Conservation (phyloP, 192 early-diverging fungal species). For the Allomyces macrogynus region DNA sequence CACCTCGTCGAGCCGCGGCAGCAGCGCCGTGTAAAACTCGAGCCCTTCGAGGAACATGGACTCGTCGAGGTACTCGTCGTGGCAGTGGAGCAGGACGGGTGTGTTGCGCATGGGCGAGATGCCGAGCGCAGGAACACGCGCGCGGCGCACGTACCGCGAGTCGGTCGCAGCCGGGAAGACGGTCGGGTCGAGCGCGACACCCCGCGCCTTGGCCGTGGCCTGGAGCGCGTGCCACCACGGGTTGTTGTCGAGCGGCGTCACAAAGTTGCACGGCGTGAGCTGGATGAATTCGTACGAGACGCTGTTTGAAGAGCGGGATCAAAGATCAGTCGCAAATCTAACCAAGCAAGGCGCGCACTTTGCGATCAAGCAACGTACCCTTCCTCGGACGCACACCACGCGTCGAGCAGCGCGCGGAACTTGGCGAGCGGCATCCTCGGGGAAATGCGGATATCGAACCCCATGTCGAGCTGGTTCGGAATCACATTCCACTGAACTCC, state of each 20-base stretch:
- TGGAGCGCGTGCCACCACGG: conserved; percentile 46
- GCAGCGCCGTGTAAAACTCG: conserved; percentile 45
- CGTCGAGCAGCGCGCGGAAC: conserved; percentile 30
- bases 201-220: conserved; percentile 26
- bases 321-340: not conserved
- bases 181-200: conserved; percentile 36
- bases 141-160: conserved; percentile 49
- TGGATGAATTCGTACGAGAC: conserved; percentile 40
- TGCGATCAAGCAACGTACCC: conserved; percentile 10
- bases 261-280: conserved; percentile 32
- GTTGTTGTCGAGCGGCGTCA: conserved; percentile 32
- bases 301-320: conserved; percentile 10
- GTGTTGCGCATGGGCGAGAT: conserved; percentile 62
- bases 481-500: conserved; percentile 22
- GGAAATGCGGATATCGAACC: conserved; percentile 56
- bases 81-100: conserved; percentile 63
- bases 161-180: conserved; percentile 77
- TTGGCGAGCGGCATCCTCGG: conserved; percentile 39
- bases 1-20: conserved; percentile 30
- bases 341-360: not conserved
- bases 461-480: conserved; percentile 40
- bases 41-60: conserved; percentile 49
- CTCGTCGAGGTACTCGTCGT: conserved; percentile 67
- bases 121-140: conserved; percentile 59
- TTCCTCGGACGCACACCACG: conserved; percentile 17